Evolutionary conservation across 164 flowering plant genomes (phyloP), one percentile per base, ranked within the genome.

Genomic region (Buxus sempervirens): DNA sequence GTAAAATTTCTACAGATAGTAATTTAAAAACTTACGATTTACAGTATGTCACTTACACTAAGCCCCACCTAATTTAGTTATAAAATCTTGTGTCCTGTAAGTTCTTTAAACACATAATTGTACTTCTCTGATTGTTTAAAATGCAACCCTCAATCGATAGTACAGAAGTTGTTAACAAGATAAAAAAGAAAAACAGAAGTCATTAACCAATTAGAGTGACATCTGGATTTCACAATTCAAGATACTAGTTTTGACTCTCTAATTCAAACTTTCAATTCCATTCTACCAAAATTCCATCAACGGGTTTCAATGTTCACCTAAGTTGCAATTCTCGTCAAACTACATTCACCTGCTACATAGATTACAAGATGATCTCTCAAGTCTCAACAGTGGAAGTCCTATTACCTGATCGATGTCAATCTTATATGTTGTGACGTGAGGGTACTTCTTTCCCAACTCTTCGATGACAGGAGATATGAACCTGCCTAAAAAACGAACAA

Each of bases 331-430:
- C 45, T 12, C 12, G 12, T 12, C 45, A 5, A 45, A 45, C n/a
- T n/a, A 22, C 9, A 21, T 57, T 13, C 60, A 57, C 21, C 10
- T 2, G 60, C 24, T 14, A 57, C 21, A 57, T 57, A 57, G 60
- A 57, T 7, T 12, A 21, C 7, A 57, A 55, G 27, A 57, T 21
- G 0, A 23, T 32, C 3, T 32, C 5, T 14, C 60, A 60, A 60
- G 7, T 32, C 5, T 14, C 60, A 60, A 60, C 60, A 16, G 60
- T 12, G 24, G 23, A 58, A 65, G 51, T 42, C 42, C 14, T 54
- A 78, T 65, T 68, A 90, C 97, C 91, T 82, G 74, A 71, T 93
- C 97, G 62, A 93, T 83, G 75, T 93, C 98, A 67, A 93, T 76
- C 76, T 93, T 93, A 70, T 83, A 91, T 5, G 82, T 85, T 5